phyloP scores from a whole-genome alignment of 2,329 filamentous ascomycete genomes.

The Nemania sp. region DNA sequence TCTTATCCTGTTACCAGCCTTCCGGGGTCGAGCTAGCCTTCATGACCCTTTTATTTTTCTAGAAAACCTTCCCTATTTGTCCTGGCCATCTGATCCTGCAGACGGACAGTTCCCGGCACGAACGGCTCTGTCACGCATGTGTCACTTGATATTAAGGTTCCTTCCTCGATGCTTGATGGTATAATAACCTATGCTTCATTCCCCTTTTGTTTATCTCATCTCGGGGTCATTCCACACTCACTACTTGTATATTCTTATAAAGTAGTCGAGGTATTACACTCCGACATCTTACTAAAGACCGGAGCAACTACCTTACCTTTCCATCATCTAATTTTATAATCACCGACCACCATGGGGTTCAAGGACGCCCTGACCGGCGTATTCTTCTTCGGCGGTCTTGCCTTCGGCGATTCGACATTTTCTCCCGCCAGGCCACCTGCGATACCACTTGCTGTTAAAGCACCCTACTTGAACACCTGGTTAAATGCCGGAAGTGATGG shows the following conservation, averaged over 20 bases:
- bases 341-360: slow-evolving; percentile 45
- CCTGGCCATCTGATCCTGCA: slow-evolving; percentile 46
- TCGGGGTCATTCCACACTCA: slow-evolving; percentile 37
- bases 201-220: slow-evolving; percentile 33
- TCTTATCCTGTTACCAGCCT: slow-evolving; percentile 37
- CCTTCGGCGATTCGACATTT: slow-evolving; percentile 64
- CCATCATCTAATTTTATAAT: slow-evolving; percentile 11
- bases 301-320: slow-evolving; percentile 1
- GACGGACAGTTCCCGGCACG: slow-evolving; percentile 25
- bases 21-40: slow-evolving; percentile 40
- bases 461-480: slow-evolving; percentile 81
- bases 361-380: slow-evolving; percentile 45
- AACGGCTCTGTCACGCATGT: slow-evolving; percentile 22
- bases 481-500: slow-evolving; percentile 70
- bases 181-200: slow-evolving; percentile 38
- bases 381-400: slow-evolving; percentile 48
- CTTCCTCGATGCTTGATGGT: slow-evolving; percentile 36
- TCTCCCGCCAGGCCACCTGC: slow-evolving; percentile 74
- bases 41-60: slow-evolving; percentile 40
- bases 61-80: slow-evolving; percentile 51
- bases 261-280: slow-evolving; percentile 16
- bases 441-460: slow-evolving; percentile 78
- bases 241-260: slow-evolving; percentile 29
- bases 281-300: slow-evolving; percentile 17
- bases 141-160: slow-evolving; percentile 26